phyloP scores from a whole-genome alignment of 116 monocot species.

The Iris pallida region DNA sequence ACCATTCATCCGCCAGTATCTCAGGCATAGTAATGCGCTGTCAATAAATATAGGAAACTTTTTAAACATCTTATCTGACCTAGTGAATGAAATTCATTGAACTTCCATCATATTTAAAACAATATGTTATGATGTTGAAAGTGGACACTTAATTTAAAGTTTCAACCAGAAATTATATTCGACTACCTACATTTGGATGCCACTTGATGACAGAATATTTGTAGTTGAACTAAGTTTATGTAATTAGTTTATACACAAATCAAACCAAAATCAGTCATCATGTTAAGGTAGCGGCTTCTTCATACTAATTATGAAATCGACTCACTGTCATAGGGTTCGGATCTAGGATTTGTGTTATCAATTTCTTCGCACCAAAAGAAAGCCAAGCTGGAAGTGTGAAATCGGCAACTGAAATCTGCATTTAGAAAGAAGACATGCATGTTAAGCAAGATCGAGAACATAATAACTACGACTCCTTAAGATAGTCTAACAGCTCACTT shows the following conservation, averaged over 20 bases:
- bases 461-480: not conserved
- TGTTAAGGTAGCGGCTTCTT: not conserved
- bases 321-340: constrained; percentile 86
- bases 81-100: too few species aligned
- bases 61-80: not conserved
- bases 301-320: constrained; percentile 6
- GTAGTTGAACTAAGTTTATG: too few species aligned
- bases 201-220: too few species aligned
- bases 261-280: not conserved
- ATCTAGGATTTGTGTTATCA: constrained; percentile 77
- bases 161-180: too few species aligned
- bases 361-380: constrained; percentile 66
- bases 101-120: too few species aligned
- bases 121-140: too few species aligned
- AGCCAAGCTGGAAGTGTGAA: constrained; percentile 80
- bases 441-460: constrained; percentile 4
- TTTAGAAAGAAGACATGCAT: not conserved
- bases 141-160: too few species aligned
- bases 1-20: constrained; percentile 33
- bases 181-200: too few species aligned
- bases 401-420: constrained; percentile 87
- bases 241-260: too few species aligned
- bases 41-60: not conserved
- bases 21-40: constrained; percentile 48
- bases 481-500: constrained; percentile 33